Evolutionary conservation across 2,329 filamentous ascomycete genomes (phyloP).

Genomic region (Chrysoporthe austroafricana): DNA sequence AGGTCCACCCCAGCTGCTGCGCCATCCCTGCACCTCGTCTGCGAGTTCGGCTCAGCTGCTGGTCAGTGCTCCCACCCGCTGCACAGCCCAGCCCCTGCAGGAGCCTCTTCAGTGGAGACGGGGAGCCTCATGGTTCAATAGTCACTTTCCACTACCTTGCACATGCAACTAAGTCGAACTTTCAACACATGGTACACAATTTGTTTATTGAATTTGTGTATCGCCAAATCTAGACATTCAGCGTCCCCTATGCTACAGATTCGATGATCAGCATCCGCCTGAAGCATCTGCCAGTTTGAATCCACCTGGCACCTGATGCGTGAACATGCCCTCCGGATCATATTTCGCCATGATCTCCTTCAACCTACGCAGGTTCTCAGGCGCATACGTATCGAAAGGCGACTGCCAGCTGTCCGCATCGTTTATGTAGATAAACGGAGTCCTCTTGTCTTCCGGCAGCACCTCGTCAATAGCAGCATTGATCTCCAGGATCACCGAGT

Average conservation of each 20-base stretch:
- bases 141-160: neutral
- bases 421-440: constrained; percentile 16
- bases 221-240: neutral
- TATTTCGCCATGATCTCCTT: constrained; percentile 25
- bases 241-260: neutral
- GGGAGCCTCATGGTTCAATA: neutral
- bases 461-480: constrained; percentile 6
- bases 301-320: constrained; percentile 18
- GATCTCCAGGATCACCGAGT: constrained; percentile 3
- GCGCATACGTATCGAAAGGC: constrained; percentile 12
- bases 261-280: neutral
- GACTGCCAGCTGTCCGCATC: constrained; percentile 17
- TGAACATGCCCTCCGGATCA: constrained; percentile 20
- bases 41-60: neutral
- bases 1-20: neutral
- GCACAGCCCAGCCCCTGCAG: neutral
- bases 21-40: neutral
- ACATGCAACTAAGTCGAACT: no score
- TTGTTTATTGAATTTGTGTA: neutral
- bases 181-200: neutral
- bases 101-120: constrained; percentile 25
- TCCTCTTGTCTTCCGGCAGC: constrained; percentile 13
- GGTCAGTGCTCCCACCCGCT: constrained; percentile 13
- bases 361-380: constrained; percentile 15
- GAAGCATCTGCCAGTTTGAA: constrained; percentile 18